Conservation (phyloP, 805 yeast genomes). For the Metschnikowia drakensbergensis region DNA sequence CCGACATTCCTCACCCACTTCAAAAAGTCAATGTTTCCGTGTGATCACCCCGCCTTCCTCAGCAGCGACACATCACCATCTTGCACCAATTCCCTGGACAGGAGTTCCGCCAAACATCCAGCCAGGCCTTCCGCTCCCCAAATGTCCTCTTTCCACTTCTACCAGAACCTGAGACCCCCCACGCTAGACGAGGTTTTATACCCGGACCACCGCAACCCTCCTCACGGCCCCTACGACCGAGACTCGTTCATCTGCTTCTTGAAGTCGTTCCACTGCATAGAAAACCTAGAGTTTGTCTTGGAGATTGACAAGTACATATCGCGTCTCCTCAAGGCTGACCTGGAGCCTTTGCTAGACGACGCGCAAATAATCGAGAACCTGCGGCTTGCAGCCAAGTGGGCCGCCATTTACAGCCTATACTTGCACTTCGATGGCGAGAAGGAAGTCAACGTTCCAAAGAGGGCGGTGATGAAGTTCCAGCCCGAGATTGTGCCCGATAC, state of each 20-base stretch:
- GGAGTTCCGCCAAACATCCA: too few relatives aligned
- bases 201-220: slow-evolving; percentile 4
- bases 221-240: slow-evolving; percentile 18
- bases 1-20: background rate
- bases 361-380: slow-evolving; percentile 7
- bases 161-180: slow-evolving; percentile 15
- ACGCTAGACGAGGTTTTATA: slow-evolving; percentile 20
- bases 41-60: too few relatives aligned
- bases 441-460: slow-evolving; percentile 34
- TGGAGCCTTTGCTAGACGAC: slow-evolving; percentile 12
- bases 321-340: slow-evolving; percentile 4
- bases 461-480: slow-evolving; percentile 19
- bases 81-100: too few relatives aligned
- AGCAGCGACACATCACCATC: too few relatives aligned
- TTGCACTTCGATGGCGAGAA: slow-evolving; percentile 26
- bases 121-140: background rate
- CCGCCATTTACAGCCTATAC: slow-evolving; percentile 23
- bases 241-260: slow-evolving; percentile 26
- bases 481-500: slow-evolving; percentile 21
- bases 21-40: too few relatives aligned
- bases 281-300: slow-evolving; percentile 33
- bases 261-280: slow-evolving; percentile 31
- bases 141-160: slow-evolving; percentile 15
- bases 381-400: slow-evolving; percentile 23
- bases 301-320: slow-evolving; percentile 20